phyloP scores from a whole-genome alignment of 257 asterid species.

The Solanum paucissectum region DNA sequence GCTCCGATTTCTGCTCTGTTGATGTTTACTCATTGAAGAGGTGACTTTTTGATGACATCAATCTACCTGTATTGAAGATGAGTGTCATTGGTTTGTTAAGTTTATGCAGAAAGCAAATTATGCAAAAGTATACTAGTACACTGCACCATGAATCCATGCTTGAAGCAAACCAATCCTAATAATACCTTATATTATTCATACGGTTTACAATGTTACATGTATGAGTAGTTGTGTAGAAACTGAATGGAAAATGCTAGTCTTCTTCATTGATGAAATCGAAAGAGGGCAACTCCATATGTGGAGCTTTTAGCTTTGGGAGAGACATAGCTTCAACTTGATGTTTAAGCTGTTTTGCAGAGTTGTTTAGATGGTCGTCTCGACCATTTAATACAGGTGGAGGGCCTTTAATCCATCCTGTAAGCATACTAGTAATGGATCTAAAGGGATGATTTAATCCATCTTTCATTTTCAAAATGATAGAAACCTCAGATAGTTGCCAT shows the following conservation, averaged over 20 bases:
- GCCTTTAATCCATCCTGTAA: conserved; percentile 15
- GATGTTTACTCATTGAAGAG: background rate
- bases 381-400: background rate
- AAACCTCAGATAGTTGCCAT: conserved; percentile 82
- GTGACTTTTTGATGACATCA: background rate
- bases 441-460: conserved; percentile 51
- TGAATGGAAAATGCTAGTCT: background rate
- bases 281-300: conserved; percentile 30
- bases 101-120: background rate
- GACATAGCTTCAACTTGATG: conserved; percentile 15
- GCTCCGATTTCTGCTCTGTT: background rate
- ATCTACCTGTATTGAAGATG: background rate
- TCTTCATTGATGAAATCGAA: conserved; percentile 22
- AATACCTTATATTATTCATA: background rate
- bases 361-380: conserved; percentile 8
- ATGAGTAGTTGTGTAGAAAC: background rate
- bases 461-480: conserved; percentile 45
- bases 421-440: conserved; percentile 21
- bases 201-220: background rate
- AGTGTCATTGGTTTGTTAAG: background rate
- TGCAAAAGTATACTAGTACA: background rate
- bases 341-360: conserved; percentile 5
- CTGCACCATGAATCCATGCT: background rate
- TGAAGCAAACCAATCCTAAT: background rate
- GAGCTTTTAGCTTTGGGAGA: conserved; percentile 33